These are phyloP conservation scores for Phaeosphaeriaceae sp. DNA, from an alignment of 2,329 filamentous ascomycete species.

Conservation along the genomic window DNA sequence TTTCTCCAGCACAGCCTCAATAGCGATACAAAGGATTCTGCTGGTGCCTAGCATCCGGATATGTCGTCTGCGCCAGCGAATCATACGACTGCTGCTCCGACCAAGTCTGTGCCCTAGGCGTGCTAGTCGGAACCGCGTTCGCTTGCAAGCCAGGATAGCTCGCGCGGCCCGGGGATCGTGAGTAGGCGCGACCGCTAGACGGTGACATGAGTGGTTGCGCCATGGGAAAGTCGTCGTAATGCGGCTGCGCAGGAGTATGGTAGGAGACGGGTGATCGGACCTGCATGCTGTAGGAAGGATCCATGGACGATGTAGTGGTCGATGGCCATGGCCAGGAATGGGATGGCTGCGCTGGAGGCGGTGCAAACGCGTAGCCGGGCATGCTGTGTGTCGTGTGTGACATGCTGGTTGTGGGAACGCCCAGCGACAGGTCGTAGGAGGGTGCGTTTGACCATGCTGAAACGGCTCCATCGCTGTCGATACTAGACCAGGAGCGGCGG, in stretches of 20 bases:
- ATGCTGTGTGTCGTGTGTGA: slow-evolving; percentile 14
- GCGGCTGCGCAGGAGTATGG: slow-evolving; percentile 7
- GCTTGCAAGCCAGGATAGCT: slow-evolving; percentile 15
- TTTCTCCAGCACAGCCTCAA: slow-evolving; percentile 26
- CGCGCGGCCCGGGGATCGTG: slow-evolving; percentile 16
- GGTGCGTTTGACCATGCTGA: slow-evolving; percentile 33
- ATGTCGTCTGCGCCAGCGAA: slow-evolving; percentile 13
- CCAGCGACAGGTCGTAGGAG: slow-evolving; percentile 20
- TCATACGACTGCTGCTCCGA: slow-evolving; percentile 16
- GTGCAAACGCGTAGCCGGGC: slow-evolving; percentile 14
- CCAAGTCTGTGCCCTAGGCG: slow-evolving; percentile 17
- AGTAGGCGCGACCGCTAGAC: slow-evolving; percentile 14
- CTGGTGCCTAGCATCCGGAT: slow-evolving; percentile 27
- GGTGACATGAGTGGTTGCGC: slow-evolving; percentile 21
- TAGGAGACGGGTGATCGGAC: slow-evolving; percentile 18
- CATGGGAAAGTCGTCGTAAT: slow-evolving; percentile 23
- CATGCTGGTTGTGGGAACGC: slow-evolving; percentile 11
- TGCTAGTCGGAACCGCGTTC: slow-evolving; percentile 13
- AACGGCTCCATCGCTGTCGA: slow-evolving; percentile 23
- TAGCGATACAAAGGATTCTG: slow-evolving; percentile 24
- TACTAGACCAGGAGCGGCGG: slow-evolving; percentile 28
- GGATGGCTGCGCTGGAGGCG: slow-evolving; percentile 16
- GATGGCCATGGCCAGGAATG: slow-evolving; percentile 25
- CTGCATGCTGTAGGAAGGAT: slow-evolving; percentile 22
- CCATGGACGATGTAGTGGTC: slow-evolving; percentile 15